Evolutionary conservation across 805 yeast genomes (phyloP).

Genomic region (Kuraishia ogatae): DNA sequence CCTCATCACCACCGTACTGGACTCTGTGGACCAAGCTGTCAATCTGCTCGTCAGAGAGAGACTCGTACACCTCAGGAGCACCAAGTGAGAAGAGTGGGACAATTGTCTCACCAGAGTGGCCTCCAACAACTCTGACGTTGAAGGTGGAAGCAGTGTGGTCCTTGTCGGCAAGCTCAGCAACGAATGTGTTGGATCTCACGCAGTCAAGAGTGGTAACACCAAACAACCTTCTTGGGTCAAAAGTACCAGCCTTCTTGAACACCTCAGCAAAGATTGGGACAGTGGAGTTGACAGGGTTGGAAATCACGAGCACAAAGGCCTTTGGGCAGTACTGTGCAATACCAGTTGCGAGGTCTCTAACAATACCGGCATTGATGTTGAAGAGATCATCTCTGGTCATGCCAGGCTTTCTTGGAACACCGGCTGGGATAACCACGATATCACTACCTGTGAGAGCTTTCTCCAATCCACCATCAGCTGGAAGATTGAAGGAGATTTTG

Average conservation of each 20-base stretch:
- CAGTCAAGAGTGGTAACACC: slow-evolving; percentile 89
- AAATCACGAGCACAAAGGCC: slow-evolving; percentile 74
- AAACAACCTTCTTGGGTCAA: slow-evolving; percentile 63
- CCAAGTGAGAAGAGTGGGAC: slow-evolving; percentile 66
- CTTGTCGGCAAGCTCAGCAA: slow-evolving; percentile 43
- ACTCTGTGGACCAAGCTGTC: slow-evolving; percentile 73
- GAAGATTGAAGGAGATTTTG: slow-evolving; percentile 31
- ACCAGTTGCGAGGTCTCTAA: slow-evolving; percentile 63
- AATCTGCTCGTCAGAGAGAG: slow-evolving; percentile 25
- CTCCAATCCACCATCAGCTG: slow-evolving; percentile 25
- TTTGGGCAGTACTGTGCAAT: slow-evolving; percentile 65
- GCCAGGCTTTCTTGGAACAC: slow-evolving; percentile 58
- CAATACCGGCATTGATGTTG: slow-evolving; percentile 58
- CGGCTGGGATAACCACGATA: slow-evolving; percentile 50
- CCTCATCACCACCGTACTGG: slow-evolving; percentile 96
- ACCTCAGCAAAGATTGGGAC: slow-evolving; percentile 85
- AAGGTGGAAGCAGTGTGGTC: slow-evolving; percentile 37
- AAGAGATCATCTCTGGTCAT: slow-evolving; percentile 59
- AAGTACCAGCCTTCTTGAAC: slow-evolving; percentile 56
- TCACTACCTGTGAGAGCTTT: slow-evolving; percentile 36
- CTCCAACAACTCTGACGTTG: slow-evolving; percentile 77
- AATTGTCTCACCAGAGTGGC: slow-evolving; percentile 93
- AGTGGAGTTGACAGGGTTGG: slow-evolving; percentile 91
- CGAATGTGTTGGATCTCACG: slow-evolving; percentile 80
- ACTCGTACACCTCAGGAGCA: slow-evolving; percentile 18